Evolutionary conservation across 306 rosid species (phyloP), one percentile per base, ranked within the genome.

Genomic region (Cyclanthera cordifolia): DNA sequence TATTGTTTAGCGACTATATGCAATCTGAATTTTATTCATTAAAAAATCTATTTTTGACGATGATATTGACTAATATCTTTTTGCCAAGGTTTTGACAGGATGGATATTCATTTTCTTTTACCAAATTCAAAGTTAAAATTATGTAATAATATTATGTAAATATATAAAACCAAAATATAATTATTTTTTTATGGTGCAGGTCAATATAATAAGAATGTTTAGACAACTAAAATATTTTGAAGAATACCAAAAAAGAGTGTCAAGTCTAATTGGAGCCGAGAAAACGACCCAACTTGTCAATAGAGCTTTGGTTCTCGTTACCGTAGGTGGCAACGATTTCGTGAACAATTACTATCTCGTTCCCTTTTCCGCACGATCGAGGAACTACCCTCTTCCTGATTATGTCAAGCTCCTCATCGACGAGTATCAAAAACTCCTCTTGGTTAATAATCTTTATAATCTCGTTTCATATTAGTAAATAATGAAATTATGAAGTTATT

Each of bases 281-380:
- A 16, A 15, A 15, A 23, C 94, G 4, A 11, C 53, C 5, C 75
- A 72, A 27, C 80, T 83, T 1, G 87, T 90, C 6, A 83, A 67
- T 14, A 48, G 69, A 55, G 85, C 89, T 13, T 79, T 88, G 1
- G 73, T 84, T 21, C 95, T 90, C 1, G 70, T 88, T 51, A 91
- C 97, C 1, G 73, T 82, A 0, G 97, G 97, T 11, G 97, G 97
- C 59, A 91, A 91, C 7, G 97, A 91, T 51, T 91, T 91, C 32
- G 97, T 91, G 4, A 91, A 91, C 59, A 91, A 91, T 71, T 91
- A 88, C 77, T 91, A 83, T 72, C 56, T 91, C 32, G 82, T 86
- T 2, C 97, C 97, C 28, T 80, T 2, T 79, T 91, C 97, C 5
- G 90, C 89, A 3, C 80, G 97, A 76, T 91, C 97, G 8, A 87